Percentiles rank a stretch among this genome's conserved stretches.
These are phyloP conservation scores for Chaetomium sp. DNA, from an alignment of 2,329 filamentous ascomycete genomes.

Conservation along the genomic window DNA sequence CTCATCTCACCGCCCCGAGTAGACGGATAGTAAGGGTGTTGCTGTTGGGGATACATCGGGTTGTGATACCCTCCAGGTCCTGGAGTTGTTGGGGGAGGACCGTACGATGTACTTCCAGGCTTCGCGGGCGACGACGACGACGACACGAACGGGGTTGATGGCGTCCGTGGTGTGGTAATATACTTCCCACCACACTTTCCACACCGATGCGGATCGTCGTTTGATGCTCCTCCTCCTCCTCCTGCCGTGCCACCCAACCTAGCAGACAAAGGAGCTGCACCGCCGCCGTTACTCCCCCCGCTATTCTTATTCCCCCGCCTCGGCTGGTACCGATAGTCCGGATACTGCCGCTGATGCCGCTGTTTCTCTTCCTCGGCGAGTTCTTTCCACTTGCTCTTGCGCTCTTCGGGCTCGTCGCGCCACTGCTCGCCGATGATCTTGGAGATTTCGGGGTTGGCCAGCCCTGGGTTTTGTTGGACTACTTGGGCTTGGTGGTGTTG, in stretches of 20 bases:
- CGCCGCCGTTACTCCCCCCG: no score
- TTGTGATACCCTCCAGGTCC: neutral
- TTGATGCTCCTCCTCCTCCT: no score
- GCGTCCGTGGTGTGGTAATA: constrained; percentile 56
- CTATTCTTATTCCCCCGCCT: constrained; percentile 49
- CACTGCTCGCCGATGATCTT: constrained; percentile 96
- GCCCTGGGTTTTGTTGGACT: constrained; percentile 73
- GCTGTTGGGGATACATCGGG: neutral
- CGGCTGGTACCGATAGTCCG: constrained; percentile 90
- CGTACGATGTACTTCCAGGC: neutral
- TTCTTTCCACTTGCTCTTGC: constrained; percentile 80
- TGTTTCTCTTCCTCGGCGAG: constrained; percentile 90
- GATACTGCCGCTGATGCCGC: constrained; percentile 82
- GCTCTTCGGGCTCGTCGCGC: constrained; percentile 66
- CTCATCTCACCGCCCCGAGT: no score
- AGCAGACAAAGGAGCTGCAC: no score
- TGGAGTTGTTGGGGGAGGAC: neutral
- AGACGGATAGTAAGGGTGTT: no score
- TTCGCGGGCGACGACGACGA: constrained; percentile 18
- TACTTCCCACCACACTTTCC: constrained; percentile 65
- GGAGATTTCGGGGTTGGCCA: constrained; percentile 92
- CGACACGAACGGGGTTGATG: constrained; percentile 41
- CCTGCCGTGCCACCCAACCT: no score
- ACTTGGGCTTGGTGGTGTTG: constrained; percentile 85
- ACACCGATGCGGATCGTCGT: constrained; percentile 53